Evolutionary conservation across 352 stramenopile species (phyloP), one percentile per base, ranked within the genome.

Genomic region (Sclerospora graminicola): DNA sequence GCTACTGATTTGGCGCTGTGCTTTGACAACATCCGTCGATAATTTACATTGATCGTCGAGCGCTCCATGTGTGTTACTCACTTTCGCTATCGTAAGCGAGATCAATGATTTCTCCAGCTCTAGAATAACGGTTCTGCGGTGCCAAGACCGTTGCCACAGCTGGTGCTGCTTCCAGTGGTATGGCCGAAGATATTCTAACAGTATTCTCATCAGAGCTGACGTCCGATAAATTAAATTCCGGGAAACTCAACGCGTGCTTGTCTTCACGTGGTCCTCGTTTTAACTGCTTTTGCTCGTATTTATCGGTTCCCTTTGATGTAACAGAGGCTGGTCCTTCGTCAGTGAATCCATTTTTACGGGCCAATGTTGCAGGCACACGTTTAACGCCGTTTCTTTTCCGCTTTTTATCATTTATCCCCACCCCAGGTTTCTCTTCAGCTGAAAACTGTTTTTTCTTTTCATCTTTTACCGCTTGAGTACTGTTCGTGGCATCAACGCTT

Each of bases 11-110:
- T n/a, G n/a, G n/a, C n/a, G n/a, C n/a, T n/a, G 5, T 16, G 30
- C 21, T 26, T 16, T 16, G n/a, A n/a, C 30, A 19, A n/a, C 5
- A 15, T n/a, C 5, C 16, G 30, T 19, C 16, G 10, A 35, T 5
- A 19, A 18, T 16, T 5, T 9, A 35, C 16, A 7, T 5, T 20
- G 13, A 35, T 35, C 13, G 13, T 35, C 30, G 10, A 18, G 16
- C 2, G 13, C 2, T 18, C 30, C 10, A 8, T 29, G 34, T 19
- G 18, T 35, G 2, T 58, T 41, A 70, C n/a, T 74, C 60, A 34
- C 56, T 76, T 20, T 78, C 69, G 8, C 66, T 64, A 8, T 82
- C 66, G 21, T 64, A 74, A 43, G 62, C 55, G 37, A 82, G 45
- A 45, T 82, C 34, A 41, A 82, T 82, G 36, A 75, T 36, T 40